Conservation (phyloP, 345 rosid species). For the Combretum micranthum region DNA sequence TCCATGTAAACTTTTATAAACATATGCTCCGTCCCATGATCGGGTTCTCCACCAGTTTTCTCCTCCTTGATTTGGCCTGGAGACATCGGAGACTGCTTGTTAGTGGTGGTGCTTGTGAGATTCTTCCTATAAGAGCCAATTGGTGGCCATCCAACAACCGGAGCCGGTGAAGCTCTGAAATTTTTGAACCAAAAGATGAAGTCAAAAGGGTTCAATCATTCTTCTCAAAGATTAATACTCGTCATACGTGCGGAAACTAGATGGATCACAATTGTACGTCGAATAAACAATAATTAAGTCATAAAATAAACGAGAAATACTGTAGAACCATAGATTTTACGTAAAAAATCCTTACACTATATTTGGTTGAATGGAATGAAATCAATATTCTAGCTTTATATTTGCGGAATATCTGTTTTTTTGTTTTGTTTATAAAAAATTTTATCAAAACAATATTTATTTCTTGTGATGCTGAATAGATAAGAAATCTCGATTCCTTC, state of each 20-base stretch:
- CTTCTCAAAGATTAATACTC: not conserved
- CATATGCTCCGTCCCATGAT: conserved; percentile 11
- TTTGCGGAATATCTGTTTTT: not conserved
- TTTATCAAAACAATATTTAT: too few relatives aligned
- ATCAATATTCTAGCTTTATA: too few relatives aligned
- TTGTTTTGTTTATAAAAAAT: not conserved
- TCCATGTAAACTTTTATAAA: conserved; percentile 42
- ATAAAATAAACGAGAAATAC: too few relatives aligned
- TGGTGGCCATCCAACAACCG: conserved; percentile 48
- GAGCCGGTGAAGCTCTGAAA: conserved; percentile 23
- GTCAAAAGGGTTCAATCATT: not conserved
- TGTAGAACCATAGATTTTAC: too few relatives aligned
- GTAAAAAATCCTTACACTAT: too few relatives aligned
- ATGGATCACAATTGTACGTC: too few relatives aligned
- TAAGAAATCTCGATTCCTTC: too few relatives aligned
- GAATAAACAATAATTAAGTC: too few relatives aligned
- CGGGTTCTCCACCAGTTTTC: conserved; percentile 5
- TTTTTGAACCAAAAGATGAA: not conserved
- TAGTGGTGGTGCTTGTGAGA: conserved; percentile 12
- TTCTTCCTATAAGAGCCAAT: conserved; percentile 34
- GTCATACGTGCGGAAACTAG: too few relatives aligned
- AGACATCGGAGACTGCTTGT: conserved; percentile 12
- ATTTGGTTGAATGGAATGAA: too few relatives aligned
- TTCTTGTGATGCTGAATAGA: too few relatives aligned
- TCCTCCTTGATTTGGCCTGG: conserved; percentile 8